Percentiles rank a stretch among this genome's conserved stretches.
Evolutionary conservation across 805 yeast species (phyloP).

Genomic region (Blastobotrys robertii): DNA sequence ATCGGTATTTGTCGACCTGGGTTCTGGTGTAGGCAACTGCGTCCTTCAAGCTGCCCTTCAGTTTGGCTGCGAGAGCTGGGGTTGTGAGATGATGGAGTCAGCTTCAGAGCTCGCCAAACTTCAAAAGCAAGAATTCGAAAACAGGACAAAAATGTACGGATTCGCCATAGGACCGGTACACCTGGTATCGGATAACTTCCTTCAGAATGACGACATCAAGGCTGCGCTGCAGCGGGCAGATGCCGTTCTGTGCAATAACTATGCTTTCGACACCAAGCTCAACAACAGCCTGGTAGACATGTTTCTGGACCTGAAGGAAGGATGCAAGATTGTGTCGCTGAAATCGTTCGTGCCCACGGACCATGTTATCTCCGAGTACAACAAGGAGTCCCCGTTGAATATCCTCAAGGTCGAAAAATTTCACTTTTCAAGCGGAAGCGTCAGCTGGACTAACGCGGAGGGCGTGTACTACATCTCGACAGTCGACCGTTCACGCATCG

Average conservation of each 20-base stretch:
- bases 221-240: constrained; percentile 50
- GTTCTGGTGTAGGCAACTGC: constrained; percentile 93
- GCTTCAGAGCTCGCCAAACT: constrained; percentile 59
- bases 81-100: constrained; percentile 81
- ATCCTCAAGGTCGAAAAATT: constrained; percentile 52
- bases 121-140: constrained; percentile 50
- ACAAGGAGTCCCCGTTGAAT: constrained; percentile 49
- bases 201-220: constrained; percentile 49
- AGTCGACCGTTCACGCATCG: constrained; percentile 33
- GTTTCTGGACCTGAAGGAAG: constrained; percentile 54
- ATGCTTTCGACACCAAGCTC: constrained; percentile 67
- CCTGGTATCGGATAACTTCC: constrained; percentile 63
- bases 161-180: constrained; percentile 45
- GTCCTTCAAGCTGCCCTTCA: constrained; percentile 83
- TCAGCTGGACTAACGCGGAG: constrained; percentile 79
- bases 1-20: constrained; percentile 72
- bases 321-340: constrained; percentile 70
- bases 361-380: constrained; percentile 48
- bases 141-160: constrained; percentile 56
- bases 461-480: constrained; percentile 73
- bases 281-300: constrained; percentile 59
- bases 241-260: constrained; percentile 72
- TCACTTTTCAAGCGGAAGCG: constrained; percentile 59
- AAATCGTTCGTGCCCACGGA: constrained; percentile 73
- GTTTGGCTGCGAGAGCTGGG: constrained; percentile 74